Evolutionary conservation across 2,329 filamentous ascomycete genomes (phyloP).

Genomic region (Seiridium cupressi): DNA sequence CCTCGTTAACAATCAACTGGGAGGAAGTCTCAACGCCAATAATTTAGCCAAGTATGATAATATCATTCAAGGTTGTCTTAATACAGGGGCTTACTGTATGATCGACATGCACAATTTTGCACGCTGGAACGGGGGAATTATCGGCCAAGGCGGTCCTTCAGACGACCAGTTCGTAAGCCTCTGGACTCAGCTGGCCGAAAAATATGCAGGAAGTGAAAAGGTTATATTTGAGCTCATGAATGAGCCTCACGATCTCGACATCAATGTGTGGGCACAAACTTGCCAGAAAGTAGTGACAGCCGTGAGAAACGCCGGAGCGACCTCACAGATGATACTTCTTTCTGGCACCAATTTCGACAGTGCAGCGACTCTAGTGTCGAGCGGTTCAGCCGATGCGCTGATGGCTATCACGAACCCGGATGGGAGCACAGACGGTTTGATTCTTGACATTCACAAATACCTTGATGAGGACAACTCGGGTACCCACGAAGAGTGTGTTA

Average conservation of each 20-base stretch:
- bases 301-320: slow-evolving; percentile 64
- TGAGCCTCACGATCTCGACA: slow-evolving; percentile 61
- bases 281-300: slow-evolving; percentile 63
- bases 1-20: slow-evolving; percentile 51
- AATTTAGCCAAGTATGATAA: slow-evolving; percentile 53
- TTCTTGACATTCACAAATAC: slow-evolving; percentile 62
- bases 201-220: slow-evolving; percentile 53
- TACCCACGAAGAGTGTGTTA: slow-evolving; percentile 48
- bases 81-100: slow-evolving; percentile 56
- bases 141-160: slow-evolving; percentile 64
- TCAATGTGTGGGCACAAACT: slow-evolving; percentile 56
- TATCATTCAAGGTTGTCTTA: slow-evolving; percentile 55
- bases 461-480: slow-evolving; percentile 58
- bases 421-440: slow-evolving; percentile 52
- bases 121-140: slow-evolving; percentile 59
- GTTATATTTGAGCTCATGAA: slow-evolving; percentile 69
- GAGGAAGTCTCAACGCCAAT: slow-evolving; percentile 43
- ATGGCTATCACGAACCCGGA: slow-evolving; percentile 56
- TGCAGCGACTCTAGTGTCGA: slow-evolving; percentile 45
- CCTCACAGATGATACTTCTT: slow-evolving; percentile 60
- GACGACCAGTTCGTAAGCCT: slow-evolving; percentile 57
- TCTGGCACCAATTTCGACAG: slow-evolving; percentile 60
- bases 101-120: slow-evolving; percentile 60
- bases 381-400: slow-evolving; percentile 50
- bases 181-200: slow-evolving; percentile 57